Percentiles rank a stretch among this genome's conserved stretches.
These are phyloP conservation scores for Hymenotorrendiella dingleyae DNA, from an alignment of 2,329 filamentous ascomycete genomes.

Conservation along the genomic window DNA sequence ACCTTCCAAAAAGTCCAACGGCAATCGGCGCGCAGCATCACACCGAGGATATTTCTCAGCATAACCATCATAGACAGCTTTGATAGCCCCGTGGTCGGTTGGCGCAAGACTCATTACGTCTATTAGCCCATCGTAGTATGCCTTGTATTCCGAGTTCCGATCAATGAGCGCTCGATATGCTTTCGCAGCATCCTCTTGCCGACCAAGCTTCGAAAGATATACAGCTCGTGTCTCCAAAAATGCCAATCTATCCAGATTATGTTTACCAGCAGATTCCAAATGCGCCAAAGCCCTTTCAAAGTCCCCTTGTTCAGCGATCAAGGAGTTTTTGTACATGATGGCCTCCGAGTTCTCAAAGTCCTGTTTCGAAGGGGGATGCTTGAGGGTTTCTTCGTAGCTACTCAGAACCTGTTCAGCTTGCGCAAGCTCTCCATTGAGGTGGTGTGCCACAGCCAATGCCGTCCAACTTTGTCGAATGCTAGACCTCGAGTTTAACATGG, in stretches of 20 bases:
- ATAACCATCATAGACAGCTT: slow-evolving; percentile 76
- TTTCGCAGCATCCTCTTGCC: slow-evolving; percentile 72
- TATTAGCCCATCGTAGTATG: slow-evolving; percentile 77
- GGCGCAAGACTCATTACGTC: slow-evolving; percentile 58
- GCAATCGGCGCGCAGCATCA: slow-evolving; percentile 80
- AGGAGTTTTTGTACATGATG: slow-evolving; percentile 86
- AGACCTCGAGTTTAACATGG: slow-evolving; percentile 82
- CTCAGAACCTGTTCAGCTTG: slow-evolving; percentile 88
- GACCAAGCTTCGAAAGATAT: slow-evolving; percentile 73
- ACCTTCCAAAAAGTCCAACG: slow-evolving; percentile 82
- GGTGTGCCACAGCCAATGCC: slow-evolving; percentile 87
- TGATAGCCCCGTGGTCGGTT: slow-evolving; percentile 56
- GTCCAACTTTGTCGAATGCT: slow-evolving; percentile 92
- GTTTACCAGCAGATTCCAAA: slow-evolving; percentile 69
- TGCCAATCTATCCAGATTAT: slow-evolving; percentile 75
- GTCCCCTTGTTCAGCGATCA: slow-evolving; percentile 88
- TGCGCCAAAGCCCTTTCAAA: slow-evolving; percentile 79
- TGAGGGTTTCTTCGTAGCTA: slow-evolving; percentile 90
- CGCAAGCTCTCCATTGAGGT: slow-evolving; percentile 76
- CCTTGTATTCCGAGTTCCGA: slow-evolving; percentile 80
- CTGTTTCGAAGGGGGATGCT: slow-evolving; percentile 65
- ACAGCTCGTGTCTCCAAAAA: slow-evolving; percentile 81
- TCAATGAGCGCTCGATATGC: slow-evolving; percentile 78
- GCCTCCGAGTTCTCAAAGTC: slow-evolving; percentile 95
- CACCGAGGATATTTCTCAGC: slow-evolving; percentile 74